These are phyloP conservation scores for Cornus controversa DNA, from an alignment of 148 eudicot genomes.

Conservation along the genomic window DNA sequence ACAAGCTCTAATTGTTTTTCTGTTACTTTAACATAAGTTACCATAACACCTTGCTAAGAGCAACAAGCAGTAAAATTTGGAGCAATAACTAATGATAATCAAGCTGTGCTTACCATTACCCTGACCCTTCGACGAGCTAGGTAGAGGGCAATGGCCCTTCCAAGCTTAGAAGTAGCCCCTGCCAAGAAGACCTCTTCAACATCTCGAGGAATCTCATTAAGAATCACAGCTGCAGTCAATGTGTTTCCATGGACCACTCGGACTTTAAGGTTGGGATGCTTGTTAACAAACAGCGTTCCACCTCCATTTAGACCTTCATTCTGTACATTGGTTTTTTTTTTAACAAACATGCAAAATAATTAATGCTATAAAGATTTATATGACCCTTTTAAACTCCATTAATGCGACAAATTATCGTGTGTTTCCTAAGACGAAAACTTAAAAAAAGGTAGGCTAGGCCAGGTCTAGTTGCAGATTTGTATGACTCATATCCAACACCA, in stretches of 20 bases:
- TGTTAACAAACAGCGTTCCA: constrained; percentile 42
- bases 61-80: not conserved
- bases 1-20: too few species aligned
- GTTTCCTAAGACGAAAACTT: too few species aligned
- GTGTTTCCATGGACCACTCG: constrained; percentile 63
- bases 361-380: too few species aligned
- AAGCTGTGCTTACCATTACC: constrained; percentile 39
- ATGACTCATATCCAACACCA: too few species aligned
- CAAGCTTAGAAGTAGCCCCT: constrained; percentile 59
- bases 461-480: too few species aligned
- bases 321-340: constrained; percentile 18
- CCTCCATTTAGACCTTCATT: constrained; percentile 55
- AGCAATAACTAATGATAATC: too few species aligned
- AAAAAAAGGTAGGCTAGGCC: too few species aligned
- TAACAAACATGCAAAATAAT: not conserved
- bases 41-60: too few species aligned
- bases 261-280: constrained; percentile 45
- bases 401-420: too few species aligned
- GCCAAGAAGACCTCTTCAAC: constrained; percentile 36
- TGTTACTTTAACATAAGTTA: too few species aligned
- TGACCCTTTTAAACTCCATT: too few species aligned
- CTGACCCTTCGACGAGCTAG: constrained; percentile 42
- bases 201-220: constrained; percentile 28
- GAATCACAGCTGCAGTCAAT: constrained; percentile 53
- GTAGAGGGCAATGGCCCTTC: constrained; percentile 56